Evolutionary conservation across 805 yeast species (phyloP), one percentile per base, ranked within the genome.

Genomic region (Wickerhamomyces ciferrii): DNA sequence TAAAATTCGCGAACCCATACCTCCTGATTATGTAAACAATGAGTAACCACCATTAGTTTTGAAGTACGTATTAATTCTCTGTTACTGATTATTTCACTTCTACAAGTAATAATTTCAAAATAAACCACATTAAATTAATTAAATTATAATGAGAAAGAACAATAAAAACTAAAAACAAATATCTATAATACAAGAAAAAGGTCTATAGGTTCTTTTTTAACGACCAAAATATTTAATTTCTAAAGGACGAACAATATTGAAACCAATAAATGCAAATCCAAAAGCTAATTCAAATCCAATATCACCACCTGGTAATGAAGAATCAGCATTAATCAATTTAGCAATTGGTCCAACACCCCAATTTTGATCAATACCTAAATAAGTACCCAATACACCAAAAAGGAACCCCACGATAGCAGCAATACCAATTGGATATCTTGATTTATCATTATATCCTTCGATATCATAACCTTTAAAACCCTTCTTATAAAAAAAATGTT

Each of bases 321-420:
- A 36, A 39, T 53, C 62, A 9, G 53, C 65, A 54, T 92, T 94
- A 58, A 87, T 82, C 52, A 67, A 53, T 34, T 59, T 62, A 37
- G 81, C 90, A 55, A 87, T 58, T 40, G 78, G 84, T 58, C 97
- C 96, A 17, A 63, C 63, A 72, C 83, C 91, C 88, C 96, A 91
- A 5, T 77, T 76, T 70, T 89, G 96, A 61, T 74, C 72, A 96
- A 91, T 89, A 55, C 97, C 97, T 42, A 87, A 48, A 11, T 81
- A 96, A 35, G 83, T 87, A 65, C 96, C 97, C 29, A 84, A 91
- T 41, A 76, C 84, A 63, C 96, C 97, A 54, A 84, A 79, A 65
- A 87, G 76, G 72, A 90, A 82, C 3, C 87, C 96, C 54, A 81
- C 65, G 17, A 79, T 65, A 52, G 96, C 96, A 2, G 97, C 95